Conservation (phyloP, 2,329 filamentous ascomycete species). For the Monosporascus sp. region DNA sequence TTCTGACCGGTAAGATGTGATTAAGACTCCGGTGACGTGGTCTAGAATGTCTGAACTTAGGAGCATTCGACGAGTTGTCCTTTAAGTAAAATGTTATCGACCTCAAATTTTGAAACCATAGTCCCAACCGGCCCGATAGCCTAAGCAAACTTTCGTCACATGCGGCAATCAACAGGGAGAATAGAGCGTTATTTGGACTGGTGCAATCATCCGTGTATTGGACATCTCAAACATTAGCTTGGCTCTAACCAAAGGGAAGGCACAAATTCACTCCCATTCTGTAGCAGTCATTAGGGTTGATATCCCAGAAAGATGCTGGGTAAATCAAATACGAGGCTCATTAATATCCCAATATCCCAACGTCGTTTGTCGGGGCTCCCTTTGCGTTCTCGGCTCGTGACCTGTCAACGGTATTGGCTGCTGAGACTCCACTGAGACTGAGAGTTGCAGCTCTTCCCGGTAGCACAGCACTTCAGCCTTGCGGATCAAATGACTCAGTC, state of each 20-base stretch:
- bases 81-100: background rate
- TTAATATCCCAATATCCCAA: too few species aligned
- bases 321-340: too few species aligned
- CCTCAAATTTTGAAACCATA: background rate
- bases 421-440: too few species aligned
- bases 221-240: background rate
- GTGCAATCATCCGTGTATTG: background rate
- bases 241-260: background rate
- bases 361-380: too few species aligned
- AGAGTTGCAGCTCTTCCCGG: too few species aligned
- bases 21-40: background rate
- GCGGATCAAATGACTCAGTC: too few species aligned
- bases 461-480: too few species aligned
- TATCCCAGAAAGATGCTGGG: too few species aligned
- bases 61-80: background rate
- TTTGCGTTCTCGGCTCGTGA: too few species aligned
- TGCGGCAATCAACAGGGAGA: background rate
- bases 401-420: too few species aligned
- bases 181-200: background rate
- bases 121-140: background rate
- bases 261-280: background rate
- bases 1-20: background rate
- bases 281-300: too few species aligned
- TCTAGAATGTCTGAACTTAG: background rate
- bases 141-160: background rate